Evolutionary conservation across 495 filamentous ascomycete species (phyloP), one percentile per base, ranked within the genome.

Genomic region (Penicillium cataractarum): DNA sequence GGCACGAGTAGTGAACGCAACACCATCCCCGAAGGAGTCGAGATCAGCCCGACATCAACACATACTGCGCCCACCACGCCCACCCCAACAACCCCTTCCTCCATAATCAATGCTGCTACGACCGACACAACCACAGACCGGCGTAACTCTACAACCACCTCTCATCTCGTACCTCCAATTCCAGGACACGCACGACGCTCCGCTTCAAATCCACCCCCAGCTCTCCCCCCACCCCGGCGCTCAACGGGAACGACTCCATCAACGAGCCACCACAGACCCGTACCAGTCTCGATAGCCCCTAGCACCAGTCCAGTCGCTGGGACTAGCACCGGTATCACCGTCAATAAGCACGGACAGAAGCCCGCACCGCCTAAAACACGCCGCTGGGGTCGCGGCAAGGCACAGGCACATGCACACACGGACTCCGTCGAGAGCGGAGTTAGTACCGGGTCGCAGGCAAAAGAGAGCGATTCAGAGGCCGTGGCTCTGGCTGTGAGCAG

Each of bases 351-450:
- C 42, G 70, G 70, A 3, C 74, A 73, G 29, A 74, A 73, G 35
- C 77, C 77, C 0, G 71, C 73, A 32, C 77, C 77, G 0, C 78
- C 78, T 0, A 76, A 74, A 50, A 72, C 77, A 1, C 75, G 78
- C 13, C 77, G 78, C 26, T 76, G 62, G 68, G 74, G 73, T 13
- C 75, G 75, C 22, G 67, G 64, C n/a, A 73, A 70, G 32, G 35
- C 62, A 3, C 65, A 62, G 37, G 64, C 67, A 1, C 55, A 58
- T 15, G 39, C 33, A 6, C 40, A 44, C 48, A 72, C 67, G 5
- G 73, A 77, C 49, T 69, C 72, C 2, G 37, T 69, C 3, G 67
- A 66, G 37, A 68, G 65, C 53, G 58, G 62, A 27, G 48, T 48
- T 12, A 68, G 68, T 56, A 71, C 37, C 35, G 64, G 40, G 22